phyloP scores from a whole-genome alignment of 2,329 filamentous ascomycete genomes.

The Colletotrichum sp. region DNA sequence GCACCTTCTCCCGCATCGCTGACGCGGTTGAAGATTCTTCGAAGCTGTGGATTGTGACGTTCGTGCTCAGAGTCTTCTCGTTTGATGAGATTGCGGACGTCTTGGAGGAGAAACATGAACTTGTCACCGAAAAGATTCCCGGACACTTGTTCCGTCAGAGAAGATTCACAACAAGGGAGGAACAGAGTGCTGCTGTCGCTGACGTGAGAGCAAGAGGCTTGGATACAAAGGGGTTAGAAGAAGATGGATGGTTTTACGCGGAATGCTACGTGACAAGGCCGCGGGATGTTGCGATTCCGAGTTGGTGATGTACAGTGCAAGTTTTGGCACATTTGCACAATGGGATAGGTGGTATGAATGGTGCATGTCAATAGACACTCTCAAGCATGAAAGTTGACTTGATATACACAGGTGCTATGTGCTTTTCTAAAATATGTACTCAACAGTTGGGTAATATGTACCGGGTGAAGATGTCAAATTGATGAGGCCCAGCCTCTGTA shows the following conservation, averaged over 20 bases:
- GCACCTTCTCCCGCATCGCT: background rate
- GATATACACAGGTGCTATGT: background rate
- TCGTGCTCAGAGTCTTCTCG: slow-evolving; percentile 4
- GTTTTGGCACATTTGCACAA: background rate
- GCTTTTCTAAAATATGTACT: background rate
- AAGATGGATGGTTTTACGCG: slow-evolving; percentile 4
- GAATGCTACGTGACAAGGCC: slow-evolving; percentile 6
- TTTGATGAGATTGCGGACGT: background rate
- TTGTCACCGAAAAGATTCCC: background rate
- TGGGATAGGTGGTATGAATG: background rate
- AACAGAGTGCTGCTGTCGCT: background rate
- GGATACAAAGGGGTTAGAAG: background rate
- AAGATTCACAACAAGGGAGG: background rate
- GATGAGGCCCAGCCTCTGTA: background rate
- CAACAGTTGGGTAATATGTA: background rate
- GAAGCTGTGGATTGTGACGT: background rate
- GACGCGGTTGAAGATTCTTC: background rate
- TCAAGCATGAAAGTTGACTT: background rate
- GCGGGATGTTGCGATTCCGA: background rate
- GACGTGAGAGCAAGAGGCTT: background rate
- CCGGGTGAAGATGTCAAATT: background rate
- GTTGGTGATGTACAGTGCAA: background rate
- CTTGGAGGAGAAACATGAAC: background rate
- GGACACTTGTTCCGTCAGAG: background rate
- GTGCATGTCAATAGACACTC: background rate